Base-by-base conservation (phyloP, 208 protist species). In the Wallacemonas sp. region DNA sequence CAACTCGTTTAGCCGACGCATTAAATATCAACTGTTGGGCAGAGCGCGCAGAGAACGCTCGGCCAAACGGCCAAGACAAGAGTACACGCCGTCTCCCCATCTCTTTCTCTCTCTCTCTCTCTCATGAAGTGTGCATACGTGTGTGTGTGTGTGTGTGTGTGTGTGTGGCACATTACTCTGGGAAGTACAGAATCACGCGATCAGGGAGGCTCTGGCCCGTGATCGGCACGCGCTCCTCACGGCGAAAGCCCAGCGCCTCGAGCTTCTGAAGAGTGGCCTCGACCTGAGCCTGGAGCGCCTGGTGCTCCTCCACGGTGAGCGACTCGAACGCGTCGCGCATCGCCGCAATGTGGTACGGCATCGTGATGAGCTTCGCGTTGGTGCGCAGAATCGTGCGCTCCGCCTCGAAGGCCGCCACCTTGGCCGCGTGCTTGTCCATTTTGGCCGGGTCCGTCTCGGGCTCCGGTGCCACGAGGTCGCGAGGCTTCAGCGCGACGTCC, bases 311-410 rank as follows among this genome's bases (percentile, higher is more conserved):
- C 14, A 69, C 70, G 16, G 79, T 84, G 77, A 89, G 74, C n/a
- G 55, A 33, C 11, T 89, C 83, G 50, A 81, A 89, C 10, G 57
- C 66, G 48, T 79, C 74, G 20, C 71, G 66, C 25, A 79, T 62
- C 20, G 42, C 81, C 14, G 67, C 61, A 61, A 89, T 84, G 68
- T 54, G 59, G 74, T 89, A 81, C 36, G 65, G 28, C 29, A 89
- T 71, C 2, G 81, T 85, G 59, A 95, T 88, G n/a, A 95, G 74
- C 69, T 95, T 95, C 18, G 86, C 89, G 57, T 92, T 93, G 38
- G 69, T 82, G 44, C 80, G 71, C 67, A 93, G 70, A 1, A 84
- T 81, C 33, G 66, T 41, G 25, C 78, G 48, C 50, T 95, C 89
- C 57, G 83, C 79, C 45, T 82, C 74, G 26, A 76, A 79, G 22